Conservation (phyloP, 2,329 filamentous ascomycete genomes). For the Blumeria hordei region DNA sequence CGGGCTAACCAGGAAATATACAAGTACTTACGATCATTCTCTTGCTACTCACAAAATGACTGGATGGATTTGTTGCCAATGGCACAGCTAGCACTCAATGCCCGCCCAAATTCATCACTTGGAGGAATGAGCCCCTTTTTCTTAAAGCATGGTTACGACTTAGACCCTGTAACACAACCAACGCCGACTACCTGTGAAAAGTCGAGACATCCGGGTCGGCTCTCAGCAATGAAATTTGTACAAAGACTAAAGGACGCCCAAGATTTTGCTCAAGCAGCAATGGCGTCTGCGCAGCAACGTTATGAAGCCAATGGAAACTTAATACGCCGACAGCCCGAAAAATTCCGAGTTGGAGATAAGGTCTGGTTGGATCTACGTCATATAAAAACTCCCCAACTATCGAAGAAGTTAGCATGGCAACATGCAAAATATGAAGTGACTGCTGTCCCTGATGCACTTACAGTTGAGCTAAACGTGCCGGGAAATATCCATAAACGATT, state of each 20-base stretch:
- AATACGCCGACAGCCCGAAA: neutral
- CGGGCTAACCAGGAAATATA: neutral
- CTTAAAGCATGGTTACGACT: neutral
- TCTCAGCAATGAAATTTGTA: neutral
- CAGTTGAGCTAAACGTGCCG: neutral
- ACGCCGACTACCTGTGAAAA: neutral
- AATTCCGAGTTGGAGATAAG: neutral
- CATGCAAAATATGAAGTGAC: neutral
- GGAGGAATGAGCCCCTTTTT: neutral
- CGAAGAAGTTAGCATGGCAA: neutral
- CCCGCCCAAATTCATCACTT: neutral
- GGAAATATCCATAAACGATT: neutral
- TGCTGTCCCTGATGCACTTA: neutral
- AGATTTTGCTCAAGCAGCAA: neutral
- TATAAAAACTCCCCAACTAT: neutral
- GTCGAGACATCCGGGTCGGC: neutral
- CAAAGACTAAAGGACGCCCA: neutral
- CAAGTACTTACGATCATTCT: neutral
- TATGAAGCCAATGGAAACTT: neutral
- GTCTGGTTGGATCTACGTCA: neutral
- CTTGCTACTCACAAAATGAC: neutral
- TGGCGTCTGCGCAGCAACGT: neutral
- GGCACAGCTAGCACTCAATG: neutral
- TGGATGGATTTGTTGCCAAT: neutral
- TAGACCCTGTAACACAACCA: neutral